Conservation (phyloP, 2,329 filamentous ascomycete species). For the Diaporthe humulicola region DNA sequence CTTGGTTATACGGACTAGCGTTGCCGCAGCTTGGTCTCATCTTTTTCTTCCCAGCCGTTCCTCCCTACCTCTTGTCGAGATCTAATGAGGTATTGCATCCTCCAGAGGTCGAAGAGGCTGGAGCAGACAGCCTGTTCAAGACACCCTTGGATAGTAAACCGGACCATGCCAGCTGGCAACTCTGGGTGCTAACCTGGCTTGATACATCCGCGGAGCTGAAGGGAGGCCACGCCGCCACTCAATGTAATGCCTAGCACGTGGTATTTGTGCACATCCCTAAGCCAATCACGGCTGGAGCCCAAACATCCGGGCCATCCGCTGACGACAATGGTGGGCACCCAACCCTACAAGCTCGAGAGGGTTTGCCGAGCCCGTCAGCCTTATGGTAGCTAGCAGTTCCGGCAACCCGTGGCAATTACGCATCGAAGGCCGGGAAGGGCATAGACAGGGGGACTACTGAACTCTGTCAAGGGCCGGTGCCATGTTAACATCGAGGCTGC, state of each 20-base stretch:
- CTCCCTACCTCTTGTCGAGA: neutral
- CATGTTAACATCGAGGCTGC: neutral
- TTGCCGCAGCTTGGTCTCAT: neutral
- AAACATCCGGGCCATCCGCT: too few relatives aligned
- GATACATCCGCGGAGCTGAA: too few relatives aligned
- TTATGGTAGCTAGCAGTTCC: neutral
- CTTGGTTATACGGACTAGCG: neutral
- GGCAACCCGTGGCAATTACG: neutral
- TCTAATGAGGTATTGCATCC: neutral
- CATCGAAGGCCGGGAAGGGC: neutral
- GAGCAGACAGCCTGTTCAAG: too few relatives aligned
- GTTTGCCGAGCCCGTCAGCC: neutral
- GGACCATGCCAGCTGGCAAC: too few relatives aligned
- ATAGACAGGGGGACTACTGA: neutral
- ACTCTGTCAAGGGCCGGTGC: neutral
- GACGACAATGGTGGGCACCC: neutral
- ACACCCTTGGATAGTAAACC: too few relatives aligned
- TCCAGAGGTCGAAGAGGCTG: too few relatives aligned
- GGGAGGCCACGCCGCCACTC: too few relatives aligned
- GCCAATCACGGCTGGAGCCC: too few relatives aligned
- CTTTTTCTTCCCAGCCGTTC: neutral
- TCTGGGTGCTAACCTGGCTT: too few relatives aligned
- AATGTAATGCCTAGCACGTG: too few relatives aligned
- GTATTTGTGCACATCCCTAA: too few relatives aligned
- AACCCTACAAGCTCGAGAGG: neutral